Base-by-base conservation (phyloP, 2,329 filamentous ascomycete species). In the Sporothrix phasma region DNA sequence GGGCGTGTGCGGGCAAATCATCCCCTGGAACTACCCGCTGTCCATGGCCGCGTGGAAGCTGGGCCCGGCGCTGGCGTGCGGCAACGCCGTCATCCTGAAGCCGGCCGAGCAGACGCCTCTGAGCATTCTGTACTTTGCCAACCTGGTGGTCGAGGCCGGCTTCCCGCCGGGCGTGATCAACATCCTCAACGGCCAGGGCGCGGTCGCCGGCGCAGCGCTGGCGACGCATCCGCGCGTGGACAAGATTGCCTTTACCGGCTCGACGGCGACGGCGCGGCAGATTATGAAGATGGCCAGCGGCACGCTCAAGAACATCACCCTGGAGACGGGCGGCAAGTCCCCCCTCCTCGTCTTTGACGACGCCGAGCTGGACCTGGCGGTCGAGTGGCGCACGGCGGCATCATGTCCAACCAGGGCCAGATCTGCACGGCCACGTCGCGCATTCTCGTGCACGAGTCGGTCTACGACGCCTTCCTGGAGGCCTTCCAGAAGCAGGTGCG, bases 121-220 rank as follows among this genome's bases (percentile, higher is more conserved):
- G n/a, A 83, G 79, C 63, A 80, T 81, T 67, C 74, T 86, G 8
- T 83, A 85, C 64, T 77, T 90, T 0, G 88, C 80, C 1, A 81
- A 80, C 5, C 76, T 90, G 13, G 78, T 90, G 67, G 83, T 84
- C 65, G 81, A 90, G 70, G 87, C 87, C 13, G 88, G 88, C 0
- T 90, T 90, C 72, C 88, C 88, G 5, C 82, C 88, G 0, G 88
- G 88, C 46, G 88, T 90, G 2, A 75, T 91, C 69, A 91, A 90
- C 72, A 80, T 91, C 61, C 70, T 91, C 59, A 88, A 88, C 65
- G 88, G 88, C 0, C 78, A 84, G 64, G 88, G 88, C 15, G 78
- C 79, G 24, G 82, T 84, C 46, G 85, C 86, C 3, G 88, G 88
- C 19, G 80, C 84, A 4, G 85, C 87, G 0, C 77, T 91, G 13